Conservation (phyloP, 2,329 filamentous ascomycete species). For the Talaromyces marneffei region DNA sequence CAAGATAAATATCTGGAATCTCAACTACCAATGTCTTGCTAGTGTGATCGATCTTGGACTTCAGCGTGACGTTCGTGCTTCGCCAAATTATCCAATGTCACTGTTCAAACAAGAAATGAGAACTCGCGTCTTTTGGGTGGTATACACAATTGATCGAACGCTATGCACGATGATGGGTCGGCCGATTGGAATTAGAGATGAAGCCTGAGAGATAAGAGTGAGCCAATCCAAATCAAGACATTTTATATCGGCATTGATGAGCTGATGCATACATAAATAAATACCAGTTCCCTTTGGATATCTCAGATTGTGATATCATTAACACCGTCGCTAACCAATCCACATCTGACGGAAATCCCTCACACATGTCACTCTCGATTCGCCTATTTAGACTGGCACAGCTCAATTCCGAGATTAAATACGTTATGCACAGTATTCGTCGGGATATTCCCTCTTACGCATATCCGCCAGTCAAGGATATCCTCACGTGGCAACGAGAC, state of each 20-base stretch:
- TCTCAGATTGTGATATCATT: background rate
- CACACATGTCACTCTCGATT: constrained; percentile 41
- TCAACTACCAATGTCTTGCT: constrained; percentile 53
- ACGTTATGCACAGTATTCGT: constrained; percentile 50
- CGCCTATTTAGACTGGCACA: constrained; percentile 42
- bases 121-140: constrained; percentile 52
- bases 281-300: constrained; percentile 8
- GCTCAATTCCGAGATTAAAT: constrained; percentile 55
- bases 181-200: constrained; percentile 51
- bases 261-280: background rate
- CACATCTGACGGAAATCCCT: constrained; percentile 13
- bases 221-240: constrained; percentile 14
- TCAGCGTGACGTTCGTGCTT: constrained; percentile 45
- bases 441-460: constrained; percentile 45
- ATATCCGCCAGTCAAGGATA: constrained; percentile 43
- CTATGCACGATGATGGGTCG: constrained; percentile 53
- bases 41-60: constrained; percentile 48
- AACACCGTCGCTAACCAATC: background rate
- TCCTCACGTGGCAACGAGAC: constrained; percentile 43
- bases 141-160: constrained; percentile 48
- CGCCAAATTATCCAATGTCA: constrained; percentile 35
- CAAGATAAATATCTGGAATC: constrained; percentile 49
- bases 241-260: background rate
- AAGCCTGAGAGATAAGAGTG: constrained; percentile 50
- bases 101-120: constrained; percentile 50